phyloP scores from a whole-genome alignment of 2,329 filamentous ascomycete genomes.

The Catunica adiposa region DNA sequence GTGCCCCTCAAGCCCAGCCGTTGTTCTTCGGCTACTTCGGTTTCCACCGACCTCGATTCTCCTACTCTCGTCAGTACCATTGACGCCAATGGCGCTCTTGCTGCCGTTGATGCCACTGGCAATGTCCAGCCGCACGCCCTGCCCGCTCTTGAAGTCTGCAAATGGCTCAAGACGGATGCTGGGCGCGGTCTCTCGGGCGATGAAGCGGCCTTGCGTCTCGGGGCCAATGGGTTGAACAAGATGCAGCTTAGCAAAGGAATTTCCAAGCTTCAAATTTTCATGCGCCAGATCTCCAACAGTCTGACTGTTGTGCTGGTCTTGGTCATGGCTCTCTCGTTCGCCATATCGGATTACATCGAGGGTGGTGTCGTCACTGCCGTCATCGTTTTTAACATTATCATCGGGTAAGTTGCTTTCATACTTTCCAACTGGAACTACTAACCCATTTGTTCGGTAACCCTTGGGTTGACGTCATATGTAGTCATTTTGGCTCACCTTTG shows the following conservation, averaged over 20 bases:
- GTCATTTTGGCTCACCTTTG: too few species aligned
- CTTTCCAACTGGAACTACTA: neutral
- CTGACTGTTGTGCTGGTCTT: conserved; percentile 59
- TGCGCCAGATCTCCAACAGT: conserved; percentile 64
- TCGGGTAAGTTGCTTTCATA: conserved; percentile 38
- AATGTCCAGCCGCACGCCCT: conserved; percentile 18
- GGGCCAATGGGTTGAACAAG: conserved; percentile 51
- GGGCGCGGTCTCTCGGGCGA: conserved; percentile 44
- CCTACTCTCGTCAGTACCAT: conserved; percentile 11
- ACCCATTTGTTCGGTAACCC: neutral
- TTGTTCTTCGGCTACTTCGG: conserved; percentile 7
- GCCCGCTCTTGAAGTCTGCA: conserved; percentile 19
- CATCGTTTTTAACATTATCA: conserved; percentile 49
- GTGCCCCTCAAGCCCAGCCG: conserved; percentile 2
- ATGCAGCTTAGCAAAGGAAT: conserved; percentile 55
- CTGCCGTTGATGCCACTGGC: conserved; percentile 1
- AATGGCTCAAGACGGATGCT: conserved; percentile 26
- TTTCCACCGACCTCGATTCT: conserved; percentile 7
- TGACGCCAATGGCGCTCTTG: neutral
- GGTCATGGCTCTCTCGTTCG: conserved; percentile 54
- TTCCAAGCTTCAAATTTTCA: conserved; percentile 58
- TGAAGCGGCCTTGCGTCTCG: conserved; percentile 49
- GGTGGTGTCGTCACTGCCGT: conserved; percentile 46
- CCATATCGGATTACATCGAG: conserved; percentile 47
- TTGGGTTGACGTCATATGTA: neutral